Conservation (phyloP, 805 yeast genomes). For the Kazachstania taianensis region DNA sequence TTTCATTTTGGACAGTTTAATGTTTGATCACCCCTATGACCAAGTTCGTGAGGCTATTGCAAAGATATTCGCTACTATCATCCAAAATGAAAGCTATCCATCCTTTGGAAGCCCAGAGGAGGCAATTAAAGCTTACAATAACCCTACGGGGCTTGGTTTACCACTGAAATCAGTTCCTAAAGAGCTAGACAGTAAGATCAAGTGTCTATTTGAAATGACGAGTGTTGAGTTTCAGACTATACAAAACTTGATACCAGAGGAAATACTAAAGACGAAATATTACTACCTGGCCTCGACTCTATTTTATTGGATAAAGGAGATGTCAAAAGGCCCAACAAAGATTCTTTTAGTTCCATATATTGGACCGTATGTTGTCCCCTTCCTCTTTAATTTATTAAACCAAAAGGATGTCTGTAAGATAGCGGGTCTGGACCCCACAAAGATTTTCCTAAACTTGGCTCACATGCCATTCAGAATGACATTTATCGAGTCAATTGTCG, state of each 20-base stretch:
- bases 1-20: slow-evolving; percentile 33
- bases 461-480: slow-evolving; percentile 35
- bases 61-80: slow-evolving; percentile 34
- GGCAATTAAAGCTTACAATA: slow-evolving; percentile 9
- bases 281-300: slow-evolving; percentile 57
- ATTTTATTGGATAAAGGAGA: slow-evolving; percentile 46
- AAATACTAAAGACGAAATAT: slow-evolving; percentile 48
- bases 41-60: slow-evolving; percentile 65
- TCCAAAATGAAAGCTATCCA: slow-evolving; percentile 21
- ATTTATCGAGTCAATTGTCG: slow-evolving; percentile 2
- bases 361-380: slow-evolving; percentile 50
- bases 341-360: slow-evolving; percentile 44
- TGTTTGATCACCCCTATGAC: slow-evolving; percentile 54
- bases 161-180: slow-evolving; percentile 25
- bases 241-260: slow-evolving; percentile 39
- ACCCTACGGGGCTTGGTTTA: slow-evolving; percentile 29
- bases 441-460: slow-evolving; percentile 37
- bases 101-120: slow-evolving; percentile 10
- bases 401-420: slow-evolving; percentile 76
- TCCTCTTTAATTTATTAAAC: slow-evolving; percentile 49
- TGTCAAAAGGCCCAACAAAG: slow-evolving; percentile 45
- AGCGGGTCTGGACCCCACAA: slow-evolving; percentile 47
- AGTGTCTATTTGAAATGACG: slow-evolving; percentile 35
- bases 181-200: slow-evolving; percentile 31
- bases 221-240: slow-evolving; percentile 31